phyloP scores from a whole-genome alignment of 1,139 yeast genomes.

The Suhomyces guaymorum region DNA sequence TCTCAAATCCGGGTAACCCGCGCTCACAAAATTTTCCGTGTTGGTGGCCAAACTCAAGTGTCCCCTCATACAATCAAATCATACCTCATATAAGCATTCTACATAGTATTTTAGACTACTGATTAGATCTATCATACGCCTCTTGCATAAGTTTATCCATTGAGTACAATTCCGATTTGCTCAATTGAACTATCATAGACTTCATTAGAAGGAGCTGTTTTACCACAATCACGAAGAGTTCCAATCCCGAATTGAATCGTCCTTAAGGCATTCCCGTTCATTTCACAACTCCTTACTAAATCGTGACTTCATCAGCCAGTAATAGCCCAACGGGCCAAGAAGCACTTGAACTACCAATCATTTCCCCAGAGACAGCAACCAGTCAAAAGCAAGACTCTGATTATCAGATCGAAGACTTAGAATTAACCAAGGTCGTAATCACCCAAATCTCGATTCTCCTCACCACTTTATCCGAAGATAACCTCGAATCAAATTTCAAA shows the following conservation, averaged over 20 bases:
- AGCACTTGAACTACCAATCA: conserved; percentile 11
- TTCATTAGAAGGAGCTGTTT: too few species aligned
- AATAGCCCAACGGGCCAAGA: conserved; percentile 38
- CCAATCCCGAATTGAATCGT: conserved; percentile 1
- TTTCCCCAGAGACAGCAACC: conserved; percentile 8
- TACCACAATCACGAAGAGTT: too few species aligned
- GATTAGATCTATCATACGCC: conserved; percentile 31
- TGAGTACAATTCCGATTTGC: neutral
- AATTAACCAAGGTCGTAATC: conserved; percentile 45
- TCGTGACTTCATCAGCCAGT: conserved; percentile 33
- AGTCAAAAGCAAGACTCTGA: conserved; percentile 3
- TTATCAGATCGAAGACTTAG: conserved; percentile 24
- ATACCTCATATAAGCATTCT: neutral
- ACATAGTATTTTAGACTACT: conserved; percentile 29
- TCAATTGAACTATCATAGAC: conserved; percentile 1
- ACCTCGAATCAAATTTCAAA: conserved; percentile 39
- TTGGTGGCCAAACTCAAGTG: conserved; percentile 13
- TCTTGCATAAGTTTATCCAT: conserved; percentile 6
- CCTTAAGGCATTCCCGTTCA: conserved; percentile 4
- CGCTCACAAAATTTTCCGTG: conserved; percentile 15
- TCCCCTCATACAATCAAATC: neutral
- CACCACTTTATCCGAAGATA: conserved; percentile 42
- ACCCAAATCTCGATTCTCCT: conserved; percentile 57
- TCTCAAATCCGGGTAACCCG: conserved; percentile 17
- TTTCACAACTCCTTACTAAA: conserved; percentile 7